A percentile compares a stretch with the other conserved stretches of the same genome.
Conservation (phyloP, 306 rosid genomes). For the Oemleria cerasiformis region DNA sequence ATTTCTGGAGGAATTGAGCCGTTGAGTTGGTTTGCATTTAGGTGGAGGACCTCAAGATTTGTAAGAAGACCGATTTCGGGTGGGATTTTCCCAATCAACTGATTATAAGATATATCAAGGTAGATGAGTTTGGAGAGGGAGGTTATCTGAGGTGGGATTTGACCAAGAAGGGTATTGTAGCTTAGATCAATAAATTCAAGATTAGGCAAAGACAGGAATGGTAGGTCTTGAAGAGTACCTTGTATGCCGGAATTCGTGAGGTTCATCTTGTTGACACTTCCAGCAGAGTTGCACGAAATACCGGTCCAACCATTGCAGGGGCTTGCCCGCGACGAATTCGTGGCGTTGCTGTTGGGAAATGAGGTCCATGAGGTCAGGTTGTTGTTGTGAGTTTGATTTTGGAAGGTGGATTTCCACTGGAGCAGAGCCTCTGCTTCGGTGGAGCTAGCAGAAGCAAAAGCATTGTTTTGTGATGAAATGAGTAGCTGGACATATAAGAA, state of each 20-base stretch:
- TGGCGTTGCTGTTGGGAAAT: not conserved
- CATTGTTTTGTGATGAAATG: not conserved
- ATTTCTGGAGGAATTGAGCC: conserved; percentile 12
- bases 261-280: conserved; percentile 18
- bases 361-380: conserved; percentile 1
- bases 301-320: conserved; percentile 28
- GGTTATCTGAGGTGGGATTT: conserved; percentile 21
- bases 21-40: not conserved
- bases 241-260: conserved; percentile 16
- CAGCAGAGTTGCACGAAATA: conserved; percentile 16
- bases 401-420: conserved; percentile 16
- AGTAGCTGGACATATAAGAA: not conserved
- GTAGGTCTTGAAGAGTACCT: conserved; percentile 26
- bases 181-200: conserved; percentile 23
- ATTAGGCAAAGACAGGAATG: conserved; percentile 20
- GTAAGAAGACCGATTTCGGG: conserved; percentile 7
- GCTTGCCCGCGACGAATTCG: not conserved
- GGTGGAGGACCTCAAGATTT: not conserved
- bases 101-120: conserved; percentile 23
- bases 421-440: not conserved
- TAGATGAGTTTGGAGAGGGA: conserved; percentile 17
- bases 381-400: not conserved
- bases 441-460: not conserved
- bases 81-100: conserved; percentile 23
- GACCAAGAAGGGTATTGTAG: conserved; percentile 6